Conservation (phyloP, 2,329 filamentous ascomycete species). For the Nemania sp. region DNA sequence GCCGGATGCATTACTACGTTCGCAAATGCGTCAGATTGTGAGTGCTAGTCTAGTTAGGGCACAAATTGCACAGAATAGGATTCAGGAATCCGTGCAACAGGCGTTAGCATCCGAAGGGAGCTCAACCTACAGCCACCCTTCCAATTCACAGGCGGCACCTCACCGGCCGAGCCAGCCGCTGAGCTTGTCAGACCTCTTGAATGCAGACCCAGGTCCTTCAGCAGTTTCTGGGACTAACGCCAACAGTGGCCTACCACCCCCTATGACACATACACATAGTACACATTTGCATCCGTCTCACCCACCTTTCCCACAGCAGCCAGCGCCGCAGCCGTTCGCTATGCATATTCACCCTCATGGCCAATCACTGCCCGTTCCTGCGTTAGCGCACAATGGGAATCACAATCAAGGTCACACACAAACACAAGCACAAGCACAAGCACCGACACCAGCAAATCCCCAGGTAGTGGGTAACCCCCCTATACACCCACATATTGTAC, state of each 20-base stretch:
- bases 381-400: conserved; percentile 26
- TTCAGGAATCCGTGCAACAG: conserved; percentile 47
- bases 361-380: conserved; percentile 13
- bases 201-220: conserved; percentile 26
- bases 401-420: conserved; percentile 30
- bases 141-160: conserved; percentile 23
- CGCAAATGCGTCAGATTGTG: conserved; percentile 64
- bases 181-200: conserved; percentile 34
- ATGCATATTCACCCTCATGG: conserved; percentile 19
- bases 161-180: conserved; percentile 33
- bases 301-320: conserved; percentile 16
- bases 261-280: conserved; percentile 27
- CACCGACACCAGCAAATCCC: conserved; percentile 35
- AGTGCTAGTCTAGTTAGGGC: conserved; percentile 59
- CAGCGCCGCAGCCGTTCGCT: conserved; percentile 12
- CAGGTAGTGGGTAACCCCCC: conserved; percentile 48
- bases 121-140: conserved; percentile 10
- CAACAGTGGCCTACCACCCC: conserved; percentile 25
- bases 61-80: conserved; percentile 59
- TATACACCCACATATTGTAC: conserved; percentile 58
- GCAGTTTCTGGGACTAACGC: not conserved
- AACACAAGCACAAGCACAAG: conserved; percentile 35
- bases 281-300: conserved; percentile 30
- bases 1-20: conserved; percentile 59
- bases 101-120: conserved; percentile 33